A percentile compares a stretch with the other conserved stretches of the same genome.
Evolutionary conservation across 1,284 basidiomycete species (phyloP).

Genomic region (Rhodotorula sp.): DNA sequence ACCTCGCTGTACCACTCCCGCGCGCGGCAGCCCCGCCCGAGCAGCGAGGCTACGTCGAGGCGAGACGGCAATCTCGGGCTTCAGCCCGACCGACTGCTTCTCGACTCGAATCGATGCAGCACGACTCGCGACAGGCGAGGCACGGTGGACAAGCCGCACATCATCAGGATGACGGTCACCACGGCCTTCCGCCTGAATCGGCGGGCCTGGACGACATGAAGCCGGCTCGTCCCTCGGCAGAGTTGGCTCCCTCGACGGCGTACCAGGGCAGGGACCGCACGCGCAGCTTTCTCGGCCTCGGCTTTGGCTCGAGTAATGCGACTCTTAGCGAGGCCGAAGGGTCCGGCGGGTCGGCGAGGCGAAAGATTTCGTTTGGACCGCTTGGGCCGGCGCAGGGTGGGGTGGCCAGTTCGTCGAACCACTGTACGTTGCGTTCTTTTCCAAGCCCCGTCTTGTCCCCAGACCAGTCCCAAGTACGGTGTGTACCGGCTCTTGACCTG

Average conservation of each 20-base stretch:
- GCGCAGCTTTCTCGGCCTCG: slow-evolving; percentile 28
- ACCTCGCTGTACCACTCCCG: no score
- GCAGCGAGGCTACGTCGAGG: no score
- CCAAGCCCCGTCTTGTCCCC: not conserved
- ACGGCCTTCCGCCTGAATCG: no score
- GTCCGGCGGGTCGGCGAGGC: not conserved
- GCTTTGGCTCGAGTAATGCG: slow-evolving; percentile 3
- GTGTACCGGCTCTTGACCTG: no score
- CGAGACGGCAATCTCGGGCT: no score
- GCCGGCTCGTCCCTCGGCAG: not conserved
- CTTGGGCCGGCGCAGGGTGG: not conserved
- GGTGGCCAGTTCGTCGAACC: not conserved
- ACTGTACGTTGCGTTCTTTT: not conserved
- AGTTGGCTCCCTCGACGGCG: slow-evolving; percentile 4
- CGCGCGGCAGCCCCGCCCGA: no score
- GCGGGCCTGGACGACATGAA: no score
- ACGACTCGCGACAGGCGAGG: not conserved
- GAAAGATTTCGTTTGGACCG: slow-evolving; percentile 7
- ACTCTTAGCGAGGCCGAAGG: not conserved
- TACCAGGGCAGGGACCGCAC: slow-evolving; percentile 10
- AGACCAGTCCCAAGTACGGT: no score
- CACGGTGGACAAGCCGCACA: no score
- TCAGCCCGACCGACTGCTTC: no score
- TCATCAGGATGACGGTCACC: no score
- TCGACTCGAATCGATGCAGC: no score